Conservation (phyloP, 2,329 filamentous ascomycete species). For the Apiospora pterosperma region DNA sequence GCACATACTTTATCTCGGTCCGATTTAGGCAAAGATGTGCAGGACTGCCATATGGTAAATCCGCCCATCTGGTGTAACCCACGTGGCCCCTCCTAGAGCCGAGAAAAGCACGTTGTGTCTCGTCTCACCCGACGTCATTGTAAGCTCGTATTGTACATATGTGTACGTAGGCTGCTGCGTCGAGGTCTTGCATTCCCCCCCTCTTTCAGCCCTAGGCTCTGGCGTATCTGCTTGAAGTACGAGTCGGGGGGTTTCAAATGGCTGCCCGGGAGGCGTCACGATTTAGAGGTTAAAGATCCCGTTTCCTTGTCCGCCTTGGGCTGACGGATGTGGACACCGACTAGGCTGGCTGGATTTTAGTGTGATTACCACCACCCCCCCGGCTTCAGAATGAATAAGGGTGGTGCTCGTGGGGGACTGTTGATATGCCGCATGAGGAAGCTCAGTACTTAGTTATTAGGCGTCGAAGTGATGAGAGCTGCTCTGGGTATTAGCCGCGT, state of each 20-base stretch:
- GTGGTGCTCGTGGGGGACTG: not conserved
- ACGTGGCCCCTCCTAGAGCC: not conserved
- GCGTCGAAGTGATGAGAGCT: not conserved
- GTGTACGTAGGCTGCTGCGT: not conserved
- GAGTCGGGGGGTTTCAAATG: not conserved
- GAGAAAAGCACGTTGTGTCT: not conserved
- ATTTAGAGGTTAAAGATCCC: not conserved
- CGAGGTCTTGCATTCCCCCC: not conserved
- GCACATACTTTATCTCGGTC: too few relatives aligned
- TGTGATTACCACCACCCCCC: not conserved
- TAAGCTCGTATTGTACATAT: not conserved
- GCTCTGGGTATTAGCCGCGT: not conserved
- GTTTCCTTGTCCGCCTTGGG: not conserved
- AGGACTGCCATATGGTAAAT: constrained; percentile 1
- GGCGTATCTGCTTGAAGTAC: not conserved
- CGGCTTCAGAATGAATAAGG: not conserved
- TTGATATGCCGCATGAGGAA: not conserved
- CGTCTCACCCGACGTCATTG: not conserved
- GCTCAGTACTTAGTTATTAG: too few relatives aligned
- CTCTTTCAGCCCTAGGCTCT: not conserved
- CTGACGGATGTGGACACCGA: not conserved
- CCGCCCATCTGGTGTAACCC: not conserved
- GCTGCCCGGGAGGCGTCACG: not conserved
- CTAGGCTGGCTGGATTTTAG: not conserved
- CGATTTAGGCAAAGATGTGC: not conserved